Evolutionary conservation across 2,329 filamentous ascomycete species (phyloP).

Genomic region (Sporothrix brunneoviolacea): DNA sequence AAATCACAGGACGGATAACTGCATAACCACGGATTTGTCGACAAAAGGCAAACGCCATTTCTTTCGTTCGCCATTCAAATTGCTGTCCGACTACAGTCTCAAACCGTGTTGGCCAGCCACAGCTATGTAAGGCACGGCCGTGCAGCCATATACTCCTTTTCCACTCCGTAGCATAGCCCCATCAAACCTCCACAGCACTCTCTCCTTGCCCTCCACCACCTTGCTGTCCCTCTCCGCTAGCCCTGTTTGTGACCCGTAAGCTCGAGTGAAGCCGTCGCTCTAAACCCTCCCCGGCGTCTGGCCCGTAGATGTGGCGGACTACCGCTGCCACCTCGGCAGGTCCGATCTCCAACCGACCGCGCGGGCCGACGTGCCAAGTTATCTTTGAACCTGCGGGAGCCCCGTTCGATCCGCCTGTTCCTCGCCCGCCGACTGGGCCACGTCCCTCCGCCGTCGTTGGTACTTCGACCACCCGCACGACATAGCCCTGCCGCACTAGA

Average conservation of each 20-base stretch:
- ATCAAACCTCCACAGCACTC: too few species aligned
- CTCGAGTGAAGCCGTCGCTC: slow-evolving; percentile 56
- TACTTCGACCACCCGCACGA: slow-evolving; percentile 68
- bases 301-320: slow-evolving; percentile 55
- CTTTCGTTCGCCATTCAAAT: too few species aligned
- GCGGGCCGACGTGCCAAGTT: slow-evolving; percentile 77
- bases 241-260: slow-evolving; percentile 36
- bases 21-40: too few species aligned
- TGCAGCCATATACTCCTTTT: too few species aligned
- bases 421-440: not conserved
- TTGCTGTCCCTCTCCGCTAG: not conserved
- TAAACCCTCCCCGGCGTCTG: slow-evolving; percentile 42
- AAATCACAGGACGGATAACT: too few species aligned
- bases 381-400: slow-evolving; percentile 33
- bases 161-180: too few species aligned
- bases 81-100: too few species aligned
- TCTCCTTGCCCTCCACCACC: too few species aligned
- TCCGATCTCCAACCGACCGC: slow-evolving; percentile 80
- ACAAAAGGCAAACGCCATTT: too few species aligned
- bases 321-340: slow-evolving; percentile 67
- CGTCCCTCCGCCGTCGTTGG: slow-evolving; percentile 49
- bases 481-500: slow-evolving; percentile 76
- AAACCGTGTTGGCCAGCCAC: too few species aligned
- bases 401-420: not conserved
- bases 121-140: too few species aligned